Base-by-base conservation (phyloP, 2,329 filamentous ascomycete species). In the Talaromyces rugulosus region DNA sequence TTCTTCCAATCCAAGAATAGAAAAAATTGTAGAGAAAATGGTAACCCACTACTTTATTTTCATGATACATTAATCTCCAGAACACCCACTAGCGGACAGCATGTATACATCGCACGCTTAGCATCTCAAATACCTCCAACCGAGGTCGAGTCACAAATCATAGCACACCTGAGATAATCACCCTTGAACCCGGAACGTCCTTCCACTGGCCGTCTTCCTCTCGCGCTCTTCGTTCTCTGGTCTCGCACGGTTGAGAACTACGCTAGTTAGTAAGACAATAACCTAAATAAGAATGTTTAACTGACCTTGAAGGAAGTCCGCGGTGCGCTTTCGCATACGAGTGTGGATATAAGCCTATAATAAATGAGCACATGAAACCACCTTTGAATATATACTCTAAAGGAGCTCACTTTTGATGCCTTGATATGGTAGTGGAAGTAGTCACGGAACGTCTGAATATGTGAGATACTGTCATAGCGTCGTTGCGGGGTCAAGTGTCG, bases 381-480 rank as follows among this genome's bases (percentile, higher is more conserved):
- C 61, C 61, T 16, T 53, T 47, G 33, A n/a, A 18, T 30, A 28
- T 4, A 18, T 63, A 58, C n/a, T 33, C 18, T 28, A 28, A 14
- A 3, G 51, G 57, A 27, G n/a, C 47, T 58, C 76, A 87, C 86
- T 83, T 99, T 99, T 65, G 93, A 97, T 33, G 95, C 96, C 81
- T 99, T 99, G 80, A 99, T 99, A 79, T 99, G 95, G 78, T 99
- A 99, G 78, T 99, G 95, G 84, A 99, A 99, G 79, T 99, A 99
- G 75, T 99, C 95, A 68, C 95, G 91, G 90, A 99, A 99, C 14
- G 95, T 99, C 80, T 99, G 96, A 71, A 99, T 98, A 77, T 99
- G 96, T 57, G 93, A 97, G 69, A 99, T 99, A 75, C 96, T 93
- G 68, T 97, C 93, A 64, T 91, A 89, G 81, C 96, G 91, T 74